Conservation (phyloP, 495 filamentous ascomycete genomes). For the Pseudomonodictys pantanalensis region DNA sequence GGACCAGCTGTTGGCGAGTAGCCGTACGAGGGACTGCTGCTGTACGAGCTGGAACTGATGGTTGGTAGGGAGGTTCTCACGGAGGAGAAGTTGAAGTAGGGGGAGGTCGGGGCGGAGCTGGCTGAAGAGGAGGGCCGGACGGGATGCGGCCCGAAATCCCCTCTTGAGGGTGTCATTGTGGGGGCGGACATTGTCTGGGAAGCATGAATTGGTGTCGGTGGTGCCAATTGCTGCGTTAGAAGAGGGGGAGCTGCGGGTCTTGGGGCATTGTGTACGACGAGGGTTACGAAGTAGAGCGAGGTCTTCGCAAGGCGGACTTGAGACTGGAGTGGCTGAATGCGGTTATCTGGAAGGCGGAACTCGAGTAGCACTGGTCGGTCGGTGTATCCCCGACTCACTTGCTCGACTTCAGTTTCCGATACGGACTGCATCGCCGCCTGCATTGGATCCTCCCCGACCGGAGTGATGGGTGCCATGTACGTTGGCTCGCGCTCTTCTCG, state of each 20-base stretch:
- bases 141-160: conserved; percentile 24
- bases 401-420: conserved; percentile 32
- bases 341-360: conserved; percentile 29
- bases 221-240: conserved; percentile 27
- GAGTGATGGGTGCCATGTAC: conserved; percentile 44
- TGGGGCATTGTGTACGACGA: conserved; percentile 27
- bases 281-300: conserved; percentile 36
- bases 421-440: conserved; percentile 28
- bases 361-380: conserved; percentile 24
- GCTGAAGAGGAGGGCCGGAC: conserved; percentile 26
- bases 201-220: conserved; percentile 26
- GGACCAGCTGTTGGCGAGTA: conserved; percentile 29
- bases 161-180: conserved; percentile 10
- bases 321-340: conserved; percentile 20
- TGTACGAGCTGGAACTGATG: conserved; percentile 18
- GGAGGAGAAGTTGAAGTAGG: conserved; percentile 29
- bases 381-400: conserved; percentile 29
- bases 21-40: conserved; percentile 23
- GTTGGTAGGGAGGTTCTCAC: conserved; percentile 28
- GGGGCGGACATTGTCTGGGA: conserved; percentile 24
- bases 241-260: conserved; percentile 20
- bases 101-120: conserved; percentile 30
- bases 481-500: conserved; percentile 41
- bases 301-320: conserved; percentile 36
- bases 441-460: conserved; percentile 33